These are phyloP conservation scores for Nemania sp. DNA, from an alignment of 2,329 filamentous ascomycete species.

Conservation along the genomic window DNA sequence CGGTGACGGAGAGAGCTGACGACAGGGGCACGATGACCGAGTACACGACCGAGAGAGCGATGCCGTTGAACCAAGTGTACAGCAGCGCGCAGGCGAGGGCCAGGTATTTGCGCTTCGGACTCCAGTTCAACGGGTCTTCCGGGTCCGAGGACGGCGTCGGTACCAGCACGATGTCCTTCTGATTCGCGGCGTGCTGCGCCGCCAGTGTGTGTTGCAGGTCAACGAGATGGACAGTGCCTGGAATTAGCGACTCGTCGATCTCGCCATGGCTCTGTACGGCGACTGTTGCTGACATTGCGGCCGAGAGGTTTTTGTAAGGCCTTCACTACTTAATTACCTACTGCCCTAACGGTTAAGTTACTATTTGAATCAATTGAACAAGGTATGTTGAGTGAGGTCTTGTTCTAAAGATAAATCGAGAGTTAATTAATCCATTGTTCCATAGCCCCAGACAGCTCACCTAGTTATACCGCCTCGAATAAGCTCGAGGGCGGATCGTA, in stretches of 20 bases:
- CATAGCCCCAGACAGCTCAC: neutral
- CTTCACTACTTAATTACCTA: conserved; percentile 8
- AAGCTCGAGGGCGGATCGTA: conserved; percentile 10
- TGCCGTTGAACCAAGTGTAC: conserved; percentile 56
- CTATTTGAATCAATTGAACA: conserved; percentile 10
- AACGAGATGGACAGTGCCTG: conserved; percentile 57
- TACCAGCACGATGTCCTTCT: conserved; percentile 61
- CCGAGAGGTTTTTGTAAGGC: conserved; percentile 4
- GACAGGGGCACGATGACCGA: conserved; percentile 50
- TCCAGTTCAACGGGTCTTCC: conserved; percentile 66
- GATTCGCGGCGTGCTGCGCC: conserved; percentile 50
- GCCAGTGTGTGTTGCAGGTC: conserved; percentile 53
- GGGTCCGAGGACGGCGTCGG: conserved; percentile 63
- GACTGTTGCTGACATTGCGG: conserved; percentile 25
- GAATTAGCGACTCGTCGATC: conserved; percentile 50
- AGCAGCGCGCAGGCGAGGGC: conserved; percentile 48
- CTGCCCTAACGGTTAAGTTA: neutral
- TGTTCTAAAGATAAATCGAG: conserved; percentile 17
- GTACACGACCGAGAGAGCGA: conserved; percentile 52
- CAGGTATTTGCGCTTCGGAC: conserved; percentile 47
- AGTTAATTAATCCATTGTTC: conserved; percentile 7
- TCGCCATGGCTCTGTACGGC: conserved; percentile 29
- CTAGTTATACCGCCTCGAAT: conserved; percentile 1
- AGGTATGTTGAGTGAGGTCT: conserved; percentile 10
- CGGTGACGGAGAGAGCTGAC: conserved; percentile 43